Conservation (phyloP, 768 basidiomycete species). For the Podaxis sp. region DNA sequence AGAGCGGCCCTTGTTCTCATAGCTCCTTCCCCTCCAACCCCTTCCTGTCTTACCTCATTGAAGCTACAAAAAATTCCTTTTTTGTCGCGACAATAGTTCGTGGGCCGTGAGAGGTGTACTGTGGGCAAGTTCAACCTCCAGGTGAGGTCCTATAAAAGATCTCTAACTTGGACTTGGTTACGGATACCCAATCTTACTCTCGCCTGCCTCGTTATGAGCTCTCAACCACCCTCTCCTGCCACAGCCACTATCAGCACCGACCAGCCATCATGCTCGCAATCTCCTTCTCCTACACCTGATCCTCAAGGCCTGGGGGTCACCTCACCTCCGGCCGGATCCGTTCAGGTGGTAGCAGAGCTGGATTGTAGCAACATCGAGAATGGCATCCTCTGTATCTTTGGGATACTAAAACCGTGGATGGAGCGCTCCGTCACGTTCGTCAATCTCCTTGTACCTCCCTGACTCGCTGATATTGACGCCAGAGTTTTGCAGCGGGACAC, state of each 20-base stretch:
- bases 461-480: background rate
- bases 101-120: too few relatives aligned
- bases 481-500: background rate
- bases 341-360: background rate
- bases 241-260: background rate
- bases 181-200: background rate
- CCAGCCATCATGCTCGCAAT: background rate
- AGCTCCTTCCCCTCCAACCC: too few relatives aligned
- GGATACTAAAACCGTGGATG: background rate
- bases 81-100: too few relatives aligned
- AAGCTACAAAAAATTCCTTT: too few relatives aligned
- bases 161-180: background rate
- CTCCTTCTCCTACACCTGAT: background rate
- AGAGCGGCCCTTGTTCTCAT: too few relatives aligned
- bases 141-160: background rate
- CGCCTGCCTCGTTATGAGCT: background rate
- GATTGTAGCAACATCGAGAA: background rate
- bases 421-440: background rate
- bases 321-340: background rate
- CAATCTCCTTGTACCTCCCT: background rate
- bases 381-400: background rate
- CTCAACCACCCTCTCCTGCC: background rate
- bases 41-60: too few relatives aligned
- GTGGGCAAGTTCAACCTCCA: too few relatives aligned
- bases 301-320: background rate